These are phyloP conservation scores for Imleria badia DNA, from an alignment of 768 basidiomycete species.

Conservation along the genomic window DNA sequence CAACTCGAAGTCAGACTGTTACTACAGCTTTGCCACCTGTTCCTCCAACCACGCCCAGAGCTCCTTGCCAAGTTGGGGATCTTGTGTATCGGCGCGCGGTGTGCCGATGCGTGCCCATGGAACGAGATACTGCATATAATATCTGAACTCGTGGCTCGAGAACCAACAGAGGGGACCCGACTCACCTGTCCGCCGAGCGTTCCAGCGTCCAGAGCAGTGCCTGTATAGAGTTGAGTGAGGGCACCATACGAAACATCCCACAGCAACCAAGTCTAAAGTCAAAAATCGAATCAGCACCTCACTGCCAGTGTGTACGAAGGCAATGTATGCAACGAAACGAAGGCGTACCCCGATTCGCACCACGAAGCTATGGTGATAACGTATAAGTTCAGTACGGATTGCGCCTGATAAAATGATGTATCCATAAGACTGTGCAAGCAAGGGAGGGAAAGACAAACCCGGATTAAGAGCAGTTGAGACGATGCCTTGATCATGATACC, in stretches of 20 bases:
- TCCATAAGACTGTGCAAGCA: neutral
- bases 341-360: constrained; percentile 3
- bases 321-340: no score
- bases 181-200: constrained; percentile 7
- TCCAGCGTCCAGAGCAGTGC: constrained; percentile 5
- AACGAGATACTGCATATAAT: constrained; percentile 1
- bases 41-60: constrained; percentile 13
- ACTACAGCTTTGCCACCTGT: constrained; percentile 2
- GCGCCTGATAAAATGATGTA: neutral
- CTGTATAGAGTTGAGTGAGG: constrained; percentile 10
- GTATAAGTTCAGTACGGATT: neutral
- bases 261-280: neutral
- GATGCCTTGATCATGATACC: constrained; percentile 46
- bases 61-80: constrained; percentile 9
- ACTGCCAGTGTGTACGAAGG: no score
- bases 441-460: constrained; percentile 21
- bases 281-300: neutral
- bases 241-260: constrained; percentile 4
- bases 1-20: no score
- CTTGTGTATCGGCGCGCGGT: constrained; percentile 1
- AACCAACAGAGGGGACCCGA: neutral
- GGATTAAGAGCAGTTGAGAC: constrained; percentile 46
- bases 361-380: neutral
- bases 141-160: neutral
- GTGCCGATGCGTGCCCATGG: constrained; percentile 4